These are phyloP conservation scores for Aquilaria agallochum DNA, from an alignment of 441 rosid species.

Conservation along the genomic window DNA sequence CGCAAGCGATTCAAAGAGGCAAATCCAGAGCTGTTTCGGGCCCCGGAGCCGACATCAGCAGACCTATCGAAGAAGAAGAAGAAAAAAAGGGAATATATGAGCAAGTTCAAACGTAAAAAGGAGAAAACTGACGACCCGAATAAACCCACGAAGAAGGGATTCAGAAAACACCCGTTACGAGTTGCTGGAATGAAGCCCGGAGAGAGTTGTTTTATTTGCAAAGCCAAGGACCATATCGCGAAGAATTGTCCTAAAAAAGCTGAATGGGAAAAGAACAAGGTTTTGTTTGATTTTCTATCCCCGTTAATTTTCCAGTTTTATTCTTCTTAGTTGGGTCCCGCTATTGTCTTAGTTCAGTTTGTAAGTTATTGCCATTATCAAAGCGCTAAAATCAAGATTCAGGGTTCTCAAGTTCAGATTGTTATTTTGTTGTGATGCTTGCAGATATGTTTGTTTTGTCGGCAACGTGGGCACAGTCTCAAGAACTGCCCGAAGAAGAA, in stretches of 20 bases:
- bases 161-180: slow-evolving; percentile 71
- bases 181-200: slow-evolving; percentile 98
- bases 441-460: slow-evolving; percentile 88
- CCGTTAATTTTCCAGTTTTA: neutral
- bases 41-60: slow-evolving; percentile 67
- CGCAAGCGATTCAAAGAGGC: slow-evolving; percentile 59
- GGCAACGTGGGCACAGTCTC: slow-evolving; percentile 86
- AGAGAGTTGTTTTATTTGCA: slow-evolving; percentile 82
- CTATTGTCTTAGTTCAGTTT: neutral
- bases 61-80: slow-evolving; percentile 62
- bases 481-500: slow-evolving; percentile 70
- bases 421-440: slow-evolving; percentile 15
- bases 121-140: slow-evolving; percentile 28
- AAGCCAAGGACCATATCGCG: slow-evolving; percentile 76
- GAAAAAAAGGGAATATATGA: slow-evolving; percentile 25
- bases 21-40: slow-evolving; percentile 62
- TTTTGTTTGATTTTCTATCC: slow-evolving; percentile 16
- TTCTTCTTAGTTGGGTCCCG: neutral
- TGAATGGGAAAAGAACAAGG: slow-evolving; percentile 94
- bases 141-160: slow-evolving; percentile 30
- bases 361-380: too few relatives aligned
- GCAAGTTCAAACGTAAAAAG: slow-evolving; percentile 60
- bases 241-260: slow-evolving; percentile 76
- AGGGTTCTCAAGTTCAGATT: neutral
- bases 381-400: neutral